A percentile compares a stretch with the other conserved stretches of the same genome.
Evolutionary conservation across 352 stramenopile genomes (phyloP).

Genomic region (Globisporangium polare): DNA sequence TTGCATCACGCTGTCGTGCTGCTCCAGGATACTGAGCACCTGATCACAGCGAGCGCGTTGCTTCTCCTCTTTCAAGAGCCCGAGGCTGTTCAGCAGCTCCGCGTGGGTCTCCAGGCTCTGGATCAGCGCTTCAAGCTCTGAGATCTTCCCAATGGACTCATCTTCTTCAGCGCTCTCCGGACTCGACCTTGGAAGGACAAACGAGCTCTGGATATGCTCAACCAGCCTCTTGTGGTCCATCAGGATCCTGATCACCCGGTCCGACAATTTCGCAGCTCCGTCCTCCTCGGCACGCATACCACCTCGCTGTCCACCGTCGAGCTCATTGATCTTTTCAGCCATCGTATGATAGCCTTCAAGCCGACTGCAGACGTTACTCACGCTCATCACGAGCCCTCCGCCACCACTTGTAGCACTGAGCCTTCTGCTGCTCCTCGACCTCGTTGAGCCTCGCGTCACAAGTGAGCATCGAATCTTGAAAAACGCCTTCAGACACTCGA

Average conservation of each 20-base stretch:
- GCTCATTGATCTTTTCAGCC: not conserved
- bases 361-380: conserved; percentile 19
- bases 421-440: not conserved
- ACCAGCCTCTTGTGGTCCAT: not conserved
- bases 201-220: not conserved
- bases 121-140: not conserved
- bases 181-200: not conserved
- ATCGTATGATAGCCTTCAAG: conserved; percentile 30
- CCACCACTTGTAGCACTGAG: not conserved
- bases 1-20: conserved; percentile 5
- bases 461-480: conserved; percentile 29
- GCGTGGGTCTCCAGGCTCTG: not conserved
- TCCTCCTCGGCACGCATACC: not conserved
- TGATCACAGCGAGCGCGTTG: not conserved
- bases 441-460: no score
- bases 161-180: not conserved
- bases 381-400: conserved; percentile 9
- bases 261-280: not conserved
- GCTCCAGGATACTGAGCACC: not conserved
- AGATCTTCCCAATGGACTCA: no score
- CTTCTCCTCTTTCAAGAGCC: not conserved
- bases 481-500: conserved; percentile 30
- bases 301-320: not conserved
- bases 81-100: not conserved
- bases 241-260: not conserved